These are phyloP conservation scores for Lichtheimia hyalospora DNA, from an alignment of 371 early-diverging fungal species.

Conservation along the genomic window DNA sequence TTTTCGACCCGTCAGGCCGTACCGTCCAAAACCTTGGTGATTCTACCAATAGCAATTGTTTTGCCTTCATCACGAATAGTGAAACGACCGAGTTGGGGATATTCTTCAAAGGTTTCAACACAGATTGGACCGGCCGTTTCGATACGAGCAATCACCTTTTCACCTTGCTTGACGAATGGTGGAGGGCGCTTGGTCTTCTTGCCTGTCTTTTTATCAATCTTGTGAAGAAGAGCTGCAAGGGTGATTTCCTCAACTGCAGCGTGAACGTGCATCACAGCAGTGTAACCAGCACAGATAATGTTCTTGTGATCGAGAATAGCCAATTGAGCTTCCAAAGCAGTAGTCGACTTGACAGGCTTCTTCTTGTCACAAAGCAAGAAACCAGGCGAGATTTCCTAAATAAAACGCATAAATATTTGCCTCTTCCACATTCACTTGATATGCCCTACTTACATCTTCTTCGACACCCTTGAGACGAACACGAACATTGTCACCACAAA, in stretches of 20 bases:
- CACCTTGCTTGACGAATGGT: constrained; percentile 90
- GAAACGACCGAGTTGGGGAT: constrained; percentile 94
- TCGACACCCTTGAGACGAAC: constrained; percentile 89
- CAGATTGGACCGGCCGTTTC: constrained; percentile 76
- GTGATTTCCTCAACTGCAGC: constrained; percentile 87
- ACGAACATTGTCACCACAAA: constrained; percentile 93
- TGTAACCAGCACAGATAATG: constrained; percentile 94
- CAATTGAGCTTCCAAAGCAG: constrained; percentile 84
- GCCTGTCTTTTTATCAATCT: constrained; percentile 86
- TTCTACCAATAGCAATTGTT: constrained; percentile 92
- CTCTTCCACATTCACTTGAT: no score
- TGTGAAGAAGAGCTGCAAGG: constrained; percentile 78
- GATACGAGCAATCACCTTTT: constrained; percentile 82
- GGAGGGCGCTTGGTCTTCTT: constrained; percentile 88
- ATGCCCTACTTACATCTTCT: constrained; percentile 72
- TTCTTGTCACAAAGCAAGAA: constrained; percentile 83
- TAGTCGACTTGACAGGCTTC: constrained; percentile 77
- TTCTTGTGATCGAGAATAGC: constrained; percentile 91
- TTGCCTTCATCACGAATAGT: constrained; percentile 93
- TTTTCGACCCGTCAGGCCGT: constrained; percentile 8
- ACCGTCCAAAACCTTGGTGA: constrained; percentile 72
- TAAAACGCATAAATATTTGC: no score
- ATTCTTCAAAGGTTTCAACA: constrained; percentile 87
- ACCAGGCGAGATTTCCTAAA: constrained; percentile 77
- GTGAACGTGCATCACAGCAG: constrained; percentile 91